Base-by-base conservation (phyloP, 139 green algal genomes). In the Chlorokybus atmophyticus region DNA sequence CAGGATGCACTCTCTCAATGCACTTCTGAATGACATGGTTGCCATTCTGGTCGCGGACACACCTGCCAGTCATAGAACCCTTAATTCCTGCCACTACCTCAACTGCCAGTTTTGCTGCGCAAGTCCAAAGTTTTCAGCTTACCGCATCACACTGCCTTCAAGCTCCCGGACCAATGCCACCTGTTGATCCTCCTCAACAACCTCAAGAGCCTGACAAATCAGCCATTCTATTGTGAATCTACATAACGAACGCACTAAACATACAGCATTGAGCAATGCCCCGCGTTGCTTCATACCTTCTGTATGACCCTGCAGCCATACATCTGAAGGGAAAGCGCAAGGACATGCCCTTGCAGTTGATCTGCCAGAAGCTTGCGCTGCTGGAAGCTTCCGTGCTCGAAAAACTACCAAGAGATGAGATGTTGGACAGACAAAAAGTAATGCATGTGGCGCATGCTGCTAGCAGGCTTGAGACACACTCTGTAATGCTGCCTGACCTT, bases 1-100 rank as follows among this genome's bases (percentile, higher is more conserved):
- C 55, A 0, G 64, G 74, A 42, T 73, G 60, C 26, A 95, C 75
- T 40, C 82, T 81, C 75, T 94, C 85, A 26, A 94, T 88, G 74
- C 65, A 89, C 66, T 86, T 90, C 58, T 94, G 87, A 19, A 95
- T 83, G 32, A 95, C 87, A 62, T 96, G 88, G 75, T 96, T 96
- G 59, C 86, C 88, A 48, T 96, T 95, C 72, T 93, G 85, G 69
- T 95, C 87, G 24, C 76, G 71, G 41, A 94, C 79, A 59, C 69
- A 74, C n/a, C n/a, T n/a, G n/a, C n/a, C n/a, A n/a, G n/a, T n/a
- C n/a, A n/a, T n/a, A n/a, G n/a, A n/a, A n/a, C n/a, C n/a, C n/a
- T n/a, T n/a, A n/a, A n/a, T n/a, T n/a, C n/a, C n/a, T n/a, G n/a
- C n/a, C n/a, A n/a, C n/a, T n/a, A n/a, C n/a, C n/a, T n/a, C n/a